Evolutionary conservation across 2,329 filamentous ascomycete genomes (phyloP), one percentile per base, ranked within the genome.

Genomic region (Macrophomina phaseolina): DNA sequence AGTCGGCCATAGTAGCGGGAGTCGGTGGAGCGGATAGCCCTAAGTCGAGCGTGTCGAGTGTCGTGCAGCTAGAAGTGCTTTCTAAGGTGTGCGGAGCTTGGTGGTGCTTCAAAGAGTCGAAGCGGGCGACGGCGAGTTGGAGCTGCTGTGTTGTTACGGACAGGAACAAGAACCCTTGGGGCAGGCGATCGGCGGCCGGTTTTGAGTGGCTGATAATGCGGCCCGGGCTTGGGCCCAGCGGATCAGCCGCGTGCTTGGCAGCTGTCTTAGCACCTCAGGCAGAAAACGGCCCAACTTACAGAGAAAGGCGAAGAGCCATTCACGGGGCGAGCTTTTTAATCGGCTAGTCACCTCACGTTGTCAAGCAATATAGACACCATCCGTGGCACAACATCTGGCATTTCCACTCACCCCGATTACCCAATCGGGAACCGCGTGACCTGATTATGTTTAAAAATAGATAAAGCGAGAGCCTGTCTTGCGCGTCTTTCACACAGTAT

Each of bases 61-160:
- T n/a, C 6, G 9, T 8, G 18, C 18, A 45, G 14, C 40, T 42
- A 30, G 28, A 11, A 16, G 49, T 42, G n/a, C 38, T 3, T 8
- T 23, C 30, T 16, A 36, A 12, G 32, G 11, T 30, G 5, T 42
- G 30, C 30, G 40, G 48, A 7, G 40, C 14, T 18, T 23, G 36
- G 58, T 45, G 42, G 14, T 48, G 42, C 58, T 48, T 40, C 16
- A 14, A 45, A 32, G 28, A 32, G 40, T 60, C 40, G 28, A 18
- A 23, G 58, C 23, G 55, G 23, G 58, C 34, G 58, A 34, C n/a
- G 58, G 58, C 32, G 30, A 28, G 23, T 23, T 46, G 56, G 23
- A 60, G 56, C 40, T 60, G 58, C 58, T 36, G 42, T 49, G 58
- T 32, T 62, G 58, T 62, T 62, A 45, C 58, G 42, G 45, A 45